Evolutionary conservation across 495 filamentous ascomycete species (phyloP).

Genomic region (Daldinia grandis): DNA sequence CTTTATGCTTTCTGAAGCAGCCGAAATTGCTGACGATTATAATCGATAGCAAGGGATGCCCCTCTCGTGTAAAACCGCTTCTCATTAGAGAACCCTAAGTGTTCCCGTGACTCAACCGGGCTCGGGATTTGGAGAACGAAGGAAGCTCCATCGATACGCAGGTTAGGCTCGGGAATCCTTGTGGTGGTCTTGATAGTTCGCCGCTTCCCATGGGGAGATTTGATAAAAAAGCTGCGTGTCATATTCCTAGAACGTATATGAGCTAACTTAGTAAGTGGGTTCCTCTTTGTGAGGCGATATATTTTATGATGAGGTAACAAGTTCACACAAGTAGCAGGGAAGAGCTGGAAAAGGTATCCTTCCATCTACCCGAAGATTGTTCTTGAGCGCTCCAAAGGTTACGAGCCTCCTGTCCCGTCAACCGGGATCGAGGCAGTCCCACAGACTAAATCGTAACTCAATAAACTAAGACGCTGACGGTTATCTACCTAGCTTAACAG

Average conservation of each 20-base stretch:
- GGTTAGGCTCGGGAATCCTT: not conserved
- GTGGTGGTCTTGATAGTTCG: constrained; percentile 1
- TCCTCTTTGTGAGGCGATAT: constrained; percentile 2
- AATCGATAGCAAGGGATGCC: not conserved
- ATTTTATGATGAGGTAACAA: constrained; percentile 1
- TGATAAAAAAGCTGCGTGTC: not conserved
- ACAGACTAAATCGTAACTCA: not conserved
- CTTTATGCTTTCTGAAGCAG: not conserved
- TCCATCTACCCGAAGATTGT: constrained; percentile 1
- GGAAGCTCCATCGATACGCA: not conserved
- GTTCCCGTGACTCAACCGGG: not conserved
- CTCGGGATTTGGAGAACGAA: not conserved
- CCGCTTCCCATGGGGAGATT: not conserved
- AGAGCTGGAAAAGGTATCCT: not conserved
- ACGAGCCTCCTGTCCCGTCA: constrained; percentile 6
- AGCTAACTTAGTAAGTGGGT: constrained; percentile 3
- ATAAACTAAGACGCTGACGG: constrained; percentile 5
- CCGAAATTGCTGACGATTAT: not conserved
- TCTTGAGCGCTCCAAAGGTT: constrained; percentile 4
- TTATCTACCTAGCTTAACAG: constrained; percentile 34
- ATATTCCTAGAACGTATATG: not conserved
- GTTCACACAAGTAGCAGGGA: not conserved
- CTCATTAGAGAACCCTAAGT: not conserved
- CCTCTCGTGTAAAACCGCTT: not conserved
- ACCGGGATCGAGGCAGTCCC: not conserved